Conservation (phyloP, 306 rosid genomes). For the barrel medic (Medicago truncatula) region MtrunA17r5.0-ANR NC_053048.1:46122501-46123000, state of each 20-base stretch:
- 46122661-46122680: conserved; percentile 62
- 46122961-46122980: conserved; percentile 67
- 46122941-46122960: conserved; percentile 69
- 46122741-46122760: conserved; percentile 73
- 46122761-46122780: conserved; percentile 70
- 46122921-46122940: conserved; percentile 86
- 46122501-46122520: too few species aligned
- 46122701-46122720: conserved; percentile 68
- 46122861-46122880: conserved; percentile 56
- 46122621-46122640: conserved; percentile 36
- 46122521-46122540: too few species aligned
- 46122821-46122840: conserved; percentile 62
- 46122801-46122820: conserved; percentile 53
- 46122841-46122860: conserved; percentile 73
- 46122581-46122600: conserved; percentile 27
- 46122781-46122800: conserved; percentile 69
- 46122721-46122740: conserved; percentile 61
- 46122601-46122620: conserved; percentile 1
- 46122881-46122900: conserved; percentile 83
- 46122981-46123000: conserved; percentile 85
- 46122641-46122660: conserved; percentile 38
- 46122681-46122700: conserved; percentile 60
- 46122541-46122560: too few species aligned
- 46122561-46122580: conserved; percentile 16
- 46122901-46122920: conserved; percentile 81